Conservation (phyloP, 345 rosid species). For the Eucalyptus sp. region DNA sequence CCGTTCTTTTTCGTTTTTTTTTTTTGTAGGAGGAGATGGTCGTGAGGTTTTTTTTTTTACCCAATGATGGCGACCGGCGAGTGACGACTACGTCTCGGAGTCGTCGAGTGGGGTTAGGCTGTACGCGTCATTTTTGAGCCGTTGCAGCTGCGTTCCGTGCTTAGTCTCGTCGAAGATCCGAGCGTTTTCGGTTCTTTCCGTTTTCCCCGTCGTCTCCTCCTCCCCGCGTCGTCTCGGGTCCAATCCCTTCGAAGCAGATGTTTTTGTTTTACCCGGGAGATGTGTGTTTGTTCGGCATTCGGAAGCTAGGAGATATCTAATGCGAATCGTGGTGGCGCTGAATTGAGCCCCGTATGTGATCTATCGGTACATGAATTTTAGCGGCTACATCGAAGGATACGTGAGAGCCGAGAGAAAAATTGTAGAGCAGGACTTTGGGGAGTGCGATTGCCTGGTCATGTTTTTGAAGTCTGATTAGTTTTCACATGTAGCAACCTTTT, state of each 20-base stretch:
- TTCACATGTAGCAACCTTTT: background rate
- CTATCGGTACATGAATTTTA: background rate
- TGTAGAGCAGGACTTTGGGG: background rate
- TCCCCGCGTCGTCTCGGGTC: background rate
- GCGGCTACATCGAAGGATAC: background rate
- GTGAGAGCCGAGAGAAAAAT: background rate
- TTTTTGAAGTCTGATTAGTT: background rate
- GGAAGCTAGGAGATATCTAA: background rate
- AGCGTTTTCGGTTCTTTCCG: background rate
- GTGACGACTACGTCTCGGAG: background rate
- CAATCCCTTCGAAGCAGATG: background rate
- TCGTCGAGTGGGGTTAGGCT: background rate
- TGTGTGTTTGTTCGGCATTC: background rate
- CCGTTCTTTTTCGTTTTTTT: background rate
- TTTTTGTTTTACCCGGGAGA: background rate
- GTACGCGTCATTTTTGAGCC: background rate
- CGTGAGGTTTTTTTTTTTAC: background rate
- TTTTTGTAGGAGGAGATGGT: background rate
- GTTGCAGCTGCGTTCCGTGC: background rate
- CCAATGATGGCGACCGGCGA: background rate
- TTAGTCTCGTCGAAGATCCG: background rate
- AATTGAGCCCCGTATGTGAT: background rate
- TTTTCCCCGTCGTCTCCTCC: background rate
- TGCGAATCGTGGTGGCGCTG: background rate
- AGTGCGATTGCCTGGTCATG: background rate